Base-by-base conservation (phyloP, 331 rosid genomes). In the Stylosanthes scabra region DNA sequence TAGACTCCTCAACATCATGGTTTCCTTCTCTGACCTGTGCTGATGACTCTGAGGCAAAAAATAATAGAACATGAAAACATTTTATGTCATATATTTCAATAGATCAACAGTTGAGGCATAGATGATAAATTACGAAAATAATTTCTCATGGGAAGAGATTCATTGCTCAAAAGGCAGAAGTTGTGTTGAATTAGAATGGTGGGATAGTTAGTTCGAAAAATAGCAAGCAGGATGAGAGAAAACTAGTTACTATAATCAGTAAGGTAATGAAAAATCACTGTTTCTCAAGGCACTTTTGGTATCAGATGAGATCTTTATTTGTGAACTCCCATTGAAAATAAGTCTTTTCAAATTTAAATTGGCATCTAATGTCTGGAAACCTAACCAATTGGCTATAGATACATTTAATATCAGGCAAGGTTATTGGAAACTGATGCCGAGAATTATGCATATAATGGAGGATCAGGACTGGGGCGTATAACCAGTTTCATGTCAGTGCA, bases 1-100 rank as follows among this genome's bases (percentile, higher is more conserved):
- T 89, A 72, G 86, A 85, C 79, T 83, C 85, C 59, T 74, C 77
- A 79, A 51, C 20, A 67, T 79, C 81, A 63, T 44, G 66, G 65
- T 77, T 84, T 74, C 73, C 91, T 79, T 83, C 92, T 65, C 74
- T 83, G 64, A 63, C 82, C 71, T 42, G 85, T 41, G 78, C 86
- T 81, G 89, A 81, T 59, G 90, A 81, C 84, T 89, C 98, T 94
- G 63, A 49, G 59, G 59, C 69, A 63, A 78, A 74, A 77, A 74
- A 31, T 31, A 70, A 66, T 49, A 74, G 70, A 37, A 58, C 40
- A 68, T 39, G 68, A 64, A 50, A 58, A 63, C 58, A 37, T 15
- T 3, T 12, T 49, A 49, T 49, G 54, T 5, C 54, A 49, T 49
- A 11, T 49, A 13, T 49, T 3, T 59, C 59, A 15, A 58, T 4